Base-by-base conservation (phyloP, 768 basidiomycete species). In the Auricularia sp. region DNA sequence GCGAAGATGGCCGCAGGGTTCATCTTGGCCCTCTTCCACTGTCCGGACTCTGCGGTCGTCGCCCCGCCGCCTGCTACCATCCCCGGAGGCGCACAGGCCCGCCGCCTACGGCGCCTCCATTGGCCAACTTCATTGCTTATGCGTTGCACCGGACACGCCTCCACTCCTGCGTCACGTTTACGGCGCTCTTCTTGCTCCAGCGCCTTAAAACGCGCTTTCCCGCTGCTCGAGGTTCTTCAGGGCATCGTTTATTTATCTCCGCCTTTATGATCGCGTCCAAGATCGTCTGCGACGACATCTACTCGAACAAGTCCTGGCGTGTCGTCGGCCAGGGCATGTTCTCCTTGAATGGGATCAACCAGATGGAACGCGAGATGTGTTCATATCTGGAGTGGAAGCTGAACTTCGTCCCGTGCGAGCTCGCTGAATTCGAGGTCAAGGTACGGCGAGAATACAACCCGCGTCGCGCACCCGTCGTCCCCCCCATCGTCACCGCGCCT, bases 361-460 rank as follows among this genome's bases (percentile, higher is more conserved):
- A 95, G 80, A 94, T 95, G 93, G 94, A 95, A 78, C 79, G 92
- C 29, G 93, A 95, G 76, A 94, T 97, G 88, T 93, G 87, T 68
- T 82, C 84, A 16, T 98, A 98, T 71, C 79, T 99, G 54, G 94
- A 96, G 73, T 98, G 94, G 94, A 72, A 75, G 63, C 67, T 79
- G 67, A 59, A 59, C 34, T 59, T 59, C 1, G 29, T 29, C 47
- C 47, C 14, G 2, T 16, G 8, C 29, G 16, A 51, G 1, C 16
- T 51, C 47, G 21, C 5, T 18, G 47, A 21, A 5, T 51, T 51
- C 47, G 47, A 51, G 47, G 16, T 6, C 21, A 51, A 21, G 18
- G 11, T 51, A 1, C 47, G 7, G 1, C 5, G 1, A 10, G 18
- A 51, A 18, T 16, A 16, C 18, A 51, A 5, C 10, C 14, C 7